Evolutionary conservation across 495 filamentous ascomycete genomes (phyloP), one percentile per base, ranked within the genome.

Genomic region (Podospora didyma): DNA sequence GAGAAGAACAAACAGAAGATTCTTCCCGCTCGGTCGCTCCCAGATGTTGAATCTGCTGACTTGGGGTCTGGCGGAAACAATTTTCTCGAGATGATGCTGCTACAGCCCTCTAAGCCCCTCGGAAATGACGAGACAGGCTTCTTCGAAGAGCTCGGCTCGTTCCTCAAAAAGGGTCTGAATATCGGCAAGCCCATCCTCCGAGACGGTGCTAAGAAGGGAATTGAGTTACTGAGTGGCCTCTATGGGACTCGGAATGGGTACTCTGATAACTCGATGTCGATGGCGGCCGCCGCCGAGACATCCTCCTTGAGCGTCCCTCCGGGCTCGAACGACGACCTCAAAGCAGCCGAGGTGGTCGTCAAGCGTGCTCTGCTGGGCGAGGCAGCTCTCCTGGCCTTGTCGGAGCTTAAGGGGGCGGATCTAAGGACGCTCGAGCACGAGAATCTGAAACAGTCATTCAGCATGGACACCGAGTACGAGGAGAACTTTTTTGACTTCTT

Each of bases 281-380:
- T n/a, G n/a, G n/a, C n/a, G n/a, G n/a, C n/a, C n/a, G n/a, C n/a
- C n/a, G n/a, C n/a, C n/a, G n/a, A n/a, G n/a, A n/a, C n/a, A n/a
- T n/a, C n/a, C n/a, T n/a, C n/a, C n/a, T n/a, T n/a, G n/a, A n/a
- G n/a, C n/a, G n/a, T n/a, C n/a, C n/a, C n/a, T n/a, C n/a, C 1
- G 16, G 24, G 44, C 2, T 53, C 11, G 35, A 16, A 34, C 17
- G 46, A 53, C 37, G 34, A 54, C 17, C 44, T 52, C n/a, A 41
- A 55, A 21, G 61, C 55, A 21, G 46, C 58, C 26, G 49, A 60
- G 54, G 46, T 65, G 12, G 16, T 63, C 7, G 53, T 37, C 42
- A 57, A 74, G 53, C 67, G 72, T 23, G 72, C 72, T 7, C 50
- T 75, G 31, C 45, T 74, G 19, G 72, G 61, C 37, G 72, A 75